These are phyloP conservation scores for Melastoma malabathricum DNA, from an alignment of 345 rosid genomes.

Conservation along the genomic window DNA sequence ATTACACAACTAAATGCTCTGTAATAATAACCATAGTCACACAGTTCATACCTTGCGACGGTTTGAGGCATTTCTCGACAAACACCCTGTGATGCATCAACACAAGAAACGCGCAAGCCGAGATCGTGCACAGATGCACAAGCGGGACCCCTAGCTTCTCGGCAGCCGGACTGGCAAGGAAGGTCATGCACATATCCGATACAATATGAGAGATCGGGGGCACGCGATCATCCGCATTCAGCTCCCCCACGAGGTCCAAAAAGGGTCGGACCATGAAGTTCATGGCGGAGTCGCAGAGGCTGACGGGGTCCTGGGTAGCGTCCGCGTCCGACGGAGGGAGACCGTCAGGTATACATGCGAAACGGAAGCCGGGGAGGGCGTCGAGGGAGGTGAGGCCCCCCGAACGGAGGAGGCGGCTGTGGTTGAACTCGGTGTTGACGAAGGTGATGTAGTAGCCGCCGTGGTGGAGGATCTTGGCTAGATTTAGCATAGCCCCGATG, in stretches of 20 bases:
- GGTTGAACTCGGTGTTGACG: slow-evolving; percentile 9
- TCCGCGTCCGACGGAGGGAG: background rate
- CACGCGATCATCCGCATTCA: background rate
- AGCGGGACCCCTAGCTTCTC: slow-evolving; percentile 5
- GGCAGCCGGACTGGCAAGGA: background rate
- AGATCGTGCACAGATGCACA: background rate
- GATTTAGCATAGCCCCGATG: slow-evolving; percentile 8
- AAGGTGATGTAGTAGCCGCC: slow-evolving; percentile 8
- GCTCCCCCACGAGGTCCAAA: slow-evolving; percentile 1
- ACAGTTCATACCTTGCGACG: background rate
- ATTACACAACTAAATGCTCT: too few relatives aligned
- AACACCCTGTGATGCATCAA: background rate
- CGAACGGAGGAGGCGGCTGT: background rate
- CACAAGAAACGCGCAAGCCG: background rate
- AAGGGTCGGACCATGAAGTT: background rate
- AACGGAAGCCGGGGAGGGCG: background rate
- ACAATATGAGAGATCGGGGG: slow-evolving; percentile 7
- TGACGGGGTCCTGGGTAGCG: background rate
- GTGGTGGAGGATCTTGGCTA: slow-evolving; percentile 9
- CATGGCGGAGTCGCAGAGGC: background rate
- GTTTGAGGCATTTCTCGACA: background rate
- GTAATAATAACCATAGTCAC: too few relatives aligned
- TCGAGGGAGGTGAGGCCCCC: slow-evolving; percentile 1
- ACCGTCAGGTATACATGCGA: background rate
- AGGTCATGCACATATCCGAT: background rate